phyloP scores from a whole-genome alignment of 371 early-diverging fungal genomes.

The Mortierella sp. region DNA sequence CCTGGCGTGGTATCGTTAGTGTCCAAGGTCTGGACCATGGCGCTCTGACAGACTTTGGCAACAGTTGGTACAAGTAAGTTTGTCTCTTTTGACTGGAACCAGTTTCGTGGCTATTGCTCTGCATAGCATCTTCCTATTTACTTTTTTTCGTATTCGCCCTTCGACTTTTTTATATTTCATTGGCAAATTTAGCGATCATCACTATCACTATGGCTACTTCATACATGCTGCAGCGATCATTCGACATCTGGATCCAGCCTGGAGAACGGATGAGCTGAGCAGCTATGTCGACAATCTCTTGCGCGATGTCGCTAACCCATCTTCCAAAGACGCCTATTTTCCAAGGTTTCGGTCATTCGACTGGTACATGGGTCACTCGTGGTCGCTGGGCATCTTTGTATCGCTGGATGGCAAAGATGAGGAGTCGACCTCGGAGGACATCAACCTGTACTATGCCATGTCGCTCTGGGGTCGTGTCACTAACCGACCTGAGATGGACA shows the following conservation, averaged over 20 bases:
- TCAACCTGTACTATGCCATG: constrained; percentile 83
- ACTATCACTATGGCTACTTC: constrained; percentile 87
- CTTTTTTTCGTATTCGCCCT: not conserved
- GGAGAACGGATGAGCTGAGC: constrained; percentile 59
- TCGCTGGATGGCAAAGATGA: constrained; percentile 81
- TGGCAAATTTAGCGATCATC: constrained; percentile 75
- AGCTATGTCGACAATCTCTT: constrained; percentile 60
- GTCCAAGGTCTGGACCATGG: constrained; percentile 60
- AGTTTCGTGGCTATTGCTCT: not conserved
- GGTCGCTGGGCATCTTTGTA: constrained; percentile 83
- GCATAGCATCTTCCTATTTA: constrained; percentile 33
- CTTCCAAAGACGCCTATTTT: constrained; percentile 67
- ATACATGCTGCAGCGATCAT: constrained; percentile 76
- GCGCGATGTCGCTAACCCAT: constrained; percentile 79
- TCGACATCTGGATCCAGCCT: constrained; percentile 71
- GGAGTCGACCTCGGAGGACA: constrained; percentile 82
- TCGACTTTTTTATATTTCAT: not conserved
- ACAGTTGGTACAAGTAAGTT: constrained; percentile 68
- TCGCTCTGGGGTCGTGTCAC: constrained; percentile 74
- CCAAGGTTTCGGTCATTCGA: constrained; percentile 80
- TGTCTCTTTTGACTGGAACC: not conserved
- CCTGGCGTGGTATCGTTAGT: constrained; percentile 77
- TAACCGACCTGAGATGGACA: constrained; percentile 57
- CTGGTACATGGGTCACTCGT: constrained; percentile 86
- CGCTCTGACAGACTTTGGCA: constrained; percentile 67